Percentiles rank a stretch among this genome's conserved stretches.
phyloP scores from a whole-genome alignment of 192 early-diverging fungal genomes.

The Umbelopsis isabellina region DNA sequence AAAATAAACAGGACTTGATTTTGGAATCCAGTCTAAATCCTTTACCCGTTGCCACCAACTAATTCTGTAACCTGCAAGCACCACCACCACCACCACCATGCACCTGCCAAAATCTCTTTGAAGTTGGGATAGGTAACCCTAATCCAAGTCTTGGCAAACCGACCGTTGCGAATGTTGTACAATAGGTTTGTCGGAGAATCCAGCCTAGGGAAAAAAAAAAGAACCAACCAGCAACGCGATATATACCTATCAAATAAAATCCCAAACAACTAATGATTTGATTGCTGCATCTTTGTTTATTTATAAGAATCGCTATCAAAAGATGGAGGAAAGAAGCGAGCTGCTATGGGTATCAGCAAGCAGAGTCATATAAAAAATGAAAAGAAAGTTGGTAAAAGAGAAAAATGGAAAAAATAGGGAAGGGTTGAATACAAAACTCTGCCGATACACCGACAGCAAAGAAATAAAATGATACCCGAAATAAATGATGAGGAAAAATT shows the following conservation, averaged over 20 bases:
- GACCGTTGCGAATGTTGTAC: neutral
- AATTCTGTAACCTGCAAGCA: too few relatives aligned
- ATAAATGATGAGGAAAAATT: neutral
- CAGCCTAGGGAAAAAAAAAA: neutral
- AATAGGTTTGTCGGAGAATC: neutral
- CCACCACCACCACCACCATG: too few relatives aligned
- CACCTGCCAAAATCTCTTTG: too few relatives aligned
- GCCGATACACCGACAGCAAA: conserved; percentile 11
- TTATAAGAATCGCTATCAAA: conserved; percentile 23
- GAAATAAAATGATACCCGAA: conserved; percentile 27
- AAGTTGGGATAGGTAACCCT: too few relatives aligned
- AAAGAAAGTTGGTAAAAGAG: conserved; percentile 2
- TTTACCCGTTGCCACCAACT: conserved; percentile 17
- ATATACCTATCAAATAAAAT: too few relatives aligned
- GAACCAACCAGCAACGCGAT: too few relatives aligned
- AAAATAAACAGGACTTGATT: too few relatives aligned
- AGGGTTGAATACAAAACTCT: conserved; percentile 23
- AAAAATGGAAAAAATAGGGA: conserved; percentile 35
- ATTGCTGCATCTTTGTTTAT: conserved; percentile 23
- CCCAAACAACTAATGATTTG: too few relatives aligned
- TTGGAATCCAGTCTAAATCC: neutral
- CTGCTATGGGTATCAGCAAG: conserved; percentile 15
- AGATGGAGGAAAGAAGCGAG: conserved; percentile 22
- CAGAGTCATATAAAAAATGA: conserved; percentile 12
- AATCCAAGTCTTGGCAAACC: neutral